Evolutionary conservation across 306 rosid genomes (phyloP).

Genomic region (Dalbergia oliveri): DNA sequence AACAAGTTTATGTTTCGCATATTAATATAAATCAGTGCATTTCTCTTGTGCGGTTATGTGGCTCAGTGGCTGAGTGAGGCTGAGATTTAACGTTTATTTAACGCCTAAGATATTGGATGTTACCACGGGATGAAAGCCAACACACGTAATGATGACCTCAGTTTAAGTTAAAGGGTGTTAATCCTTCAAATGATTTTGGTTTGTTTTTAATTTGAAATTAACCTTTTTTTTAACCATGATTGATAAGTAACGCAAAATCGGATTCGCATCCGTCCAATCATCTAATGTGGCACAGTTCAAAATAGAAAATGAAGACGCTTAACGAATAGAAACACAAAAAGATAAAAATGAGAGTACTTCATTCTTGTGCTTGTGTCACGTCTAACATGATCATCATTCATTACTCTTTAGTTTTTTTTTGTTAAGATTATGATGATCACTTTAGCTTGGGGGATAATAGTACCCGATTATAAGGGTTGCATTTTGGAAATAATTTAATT

Average conservation of each 20-base stretch:
- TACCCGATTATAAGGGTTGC: not conserved
- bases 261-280: constrained; percentile 29
- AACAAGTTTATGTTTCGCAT: constrained; percentile 12
- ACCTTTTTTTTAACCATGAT: constrained; percentile 9
- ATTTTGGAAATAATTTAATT: not conserved
- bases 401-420: not conserved
- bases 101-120: constrained; percentile 43
- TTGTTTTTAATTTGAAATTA: constrained; percentile 24
- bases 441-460: constrained; percentile 50
- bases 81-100: constrained; percentile 36
- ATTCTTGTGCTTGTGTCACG: constrained; percentile 32
- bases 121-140: not conserved
- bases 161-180: constrained; percentile 37
- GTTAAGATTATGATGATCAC: constrained; percentile 49
- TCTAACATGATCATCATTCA: constrained; percentile 36
- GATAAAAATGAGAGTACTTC: constrained; percentile 12
- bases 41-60: constrained; percentile 6
- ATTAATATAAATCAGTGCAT: not conserved
- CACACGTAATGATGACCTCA: constrained; percentile 37
- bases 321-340: constrained; percentile 3
- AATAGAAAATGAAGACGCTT: not conserved
- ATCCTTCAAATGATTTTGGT: constrained; percentile 18
- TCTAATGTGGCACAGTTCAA: constrained; percentile 6
- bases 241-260: not conserved
- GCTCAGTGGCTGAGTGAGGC: not conserved